A percentile compares a stretch with the other conserved stretches of the same genome.
Conservation (phyloP, 2,329 filamentous ascomycete species). For the Penicillium sclerotiorum region DNA sequence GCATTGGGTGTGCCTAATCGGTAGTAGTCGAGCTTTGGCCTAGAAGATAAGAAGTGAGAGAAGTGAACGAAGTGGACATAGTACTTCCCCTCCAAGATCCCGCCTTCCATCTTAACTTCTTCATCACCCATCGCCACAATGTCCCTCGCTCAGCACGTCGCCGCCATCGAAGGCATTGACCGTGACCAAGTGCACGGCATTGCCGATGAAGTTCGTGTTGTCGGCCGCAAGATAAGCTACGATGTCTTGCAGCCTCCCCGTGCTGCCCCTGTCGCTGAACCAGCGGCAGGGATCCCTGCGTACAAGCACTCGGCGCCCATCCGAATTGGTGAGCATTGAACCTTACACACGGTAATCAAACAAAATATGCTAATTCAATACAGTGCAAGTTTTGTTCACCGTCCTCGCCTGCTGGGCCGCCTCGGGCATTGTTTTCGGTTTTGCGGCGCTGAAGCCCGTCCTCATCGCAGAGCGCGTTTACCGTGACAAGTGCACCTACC, state of each 20-base stretch:
- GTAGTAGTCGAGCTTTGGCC: too few relatives aligned
- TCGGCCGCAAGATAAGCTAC: conserved; percentile 33
- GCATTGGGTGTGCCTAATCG: too few relatives aligned
- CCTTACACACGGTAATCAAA: not conserved
- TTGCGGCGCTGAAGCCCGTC: conserved; percentile 80
- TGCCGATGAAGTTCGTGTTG: conserved; percentile 18
- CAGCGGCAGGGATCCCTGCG: conserved; percentile 47
- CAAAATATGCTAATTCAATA: conserved; percentile 7
- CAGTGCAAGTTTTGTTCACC: conserved; percentile 64
- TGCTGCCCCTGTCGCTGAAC: conserved; percentile 39
- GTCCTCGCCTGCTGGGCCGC: conserved; percentile 75
- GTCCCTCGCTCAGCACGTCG: conserved; percentile 56
- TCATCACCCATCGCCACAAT: conserved; percentile 20
- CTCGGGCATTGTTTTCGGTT: conserved; percentile 80
- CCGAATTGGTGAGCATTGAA: conserved; percentile 31
- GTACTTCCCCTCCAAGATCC: not conserved
- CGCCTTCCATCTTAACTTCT: not conserved
- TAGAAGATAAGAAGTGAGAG: too few relatives aligned
- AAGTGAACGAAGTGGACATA: too few relatives aligned
- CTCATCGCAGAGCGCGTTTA: conserved; percentile 75
- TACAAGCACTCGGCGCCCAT: conserved; percentile 51
- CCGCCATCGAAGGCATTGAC: conserved; percentile 52
- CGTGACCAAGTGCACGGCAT: conserved; percentile 37
- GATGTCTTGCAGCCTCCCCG: conserved; percentile 49
- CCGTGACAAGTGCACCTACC: conserved; percentile 61